Base-by-base conservation (phyloP, 2,329 filamentous ascomycete genomes). In the Chrysosphaeria jannelii region DNA sequence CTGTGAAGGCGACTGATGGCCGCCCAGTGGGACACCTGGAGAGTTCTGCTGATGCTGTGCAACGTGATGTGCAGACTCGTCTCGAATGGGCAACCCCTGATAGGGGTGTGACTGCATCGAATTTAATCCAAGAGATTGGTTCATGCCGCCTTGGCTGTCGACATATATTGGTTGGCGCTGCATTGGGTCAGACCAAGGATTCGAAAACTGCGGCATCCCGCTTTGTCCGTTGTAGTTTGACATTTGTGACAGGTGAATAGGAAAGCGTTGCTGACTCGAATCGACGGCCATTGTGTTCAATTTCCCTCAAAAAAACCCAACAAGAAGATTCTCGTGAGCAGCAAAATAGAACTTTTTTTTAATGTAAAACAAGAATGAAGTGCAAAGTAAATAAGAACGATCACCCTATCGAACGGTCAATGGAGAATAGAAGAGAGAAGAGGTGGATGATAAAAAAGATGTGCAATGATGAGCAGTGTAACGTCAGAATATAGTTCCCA, bases 251-350 rank as follows among this genome's bases (percentile, higher is more conserved):
- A 81, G 85, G 45, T 62, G 64, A 51, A 89, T 47, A 42, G 57
- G 60, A 39, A 70, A 74, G 44, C 63, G 62, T 51, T 65, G 74
- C 50, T 81, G 76, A n/a, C n/a, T n/a, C 45, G 23, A 13, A 51
- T 90, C 76, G 53, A 90, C 63, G 46, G 79, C 74, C 76, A 90
- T 89, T 50, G 76, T n/a, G n/a, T n/a, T n/a, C n/a, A n/a, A n/a
- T n/a, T n/a, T n/a, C n/a, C n/a, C n/a, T n/a, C n/a, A n/a, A n/a
- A n/a, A n/a, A n/a, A n/a, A n/a, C n/a, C n/a, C n/a, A n/a, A n/a
- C n/a, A n/a, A n/a, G n/a, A n/a, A n/a, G n/a, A n/a, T n/a, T n/a
- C n/a, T n/a, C n/a, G n/a, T n/a, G n/a, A n/a, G n/a, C n/a, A n/a
- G n/a, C n/a, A n/a, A n/a, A n/a, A n/a, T n/a, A n/a, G n/a, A n/a